These are phyloP conservation scores for Candida tammaniensis DNA, from an alignment of 805 yeast species.

Conservation along the genomic window DNA sequence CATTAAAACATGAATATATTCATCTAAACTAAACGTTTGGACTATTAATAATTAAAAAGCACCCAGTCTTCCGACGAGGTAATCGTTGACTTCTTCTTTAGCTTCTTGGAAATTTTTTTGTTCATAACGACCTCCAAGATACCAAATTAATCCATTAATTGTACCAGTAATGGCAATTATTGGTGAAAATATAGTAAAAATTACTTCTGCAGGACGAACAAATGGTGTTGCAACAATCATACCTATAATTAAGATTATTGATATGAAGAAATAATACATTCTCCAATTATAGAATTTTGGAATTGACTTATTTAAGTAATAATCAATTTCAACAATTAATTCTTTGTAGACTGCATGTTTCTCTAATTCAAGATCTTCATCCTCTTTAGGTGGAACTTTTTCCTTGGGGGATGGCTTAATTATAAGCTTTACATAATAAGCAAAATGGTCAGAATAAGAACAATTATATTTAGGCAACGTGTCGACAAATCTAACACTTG, in stretches of 20 bases:
- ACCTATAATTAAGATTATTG: slow-evolving; percentile 31
- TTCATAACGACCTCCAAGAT: slow-evolving; percentile 79
- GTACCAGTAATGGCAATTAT: slow-evolving; percentile 63
- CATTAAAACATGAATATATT: too few species aligned
- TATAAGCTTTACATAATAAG: slow-evolving; percentile 45
- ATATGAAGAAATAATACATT: slow-evolving; percentile 55
- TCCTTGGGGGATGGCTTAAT: too few species aligned
- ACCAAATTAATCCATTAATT: slow-evolving; percentile 74
- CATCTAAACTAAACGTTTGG: too few species aligned
- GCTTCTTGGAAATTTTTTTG: slow-evolving; percentile 75
- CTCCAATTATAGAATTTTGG: slow-evolving; percentile 66
- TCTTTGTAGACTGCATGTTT: slow-evolving; percentile 4
- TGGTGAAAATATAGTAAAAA: slow-evolving; percentile 57
- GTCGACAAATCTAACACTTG: slow-evolving; percentile 75
- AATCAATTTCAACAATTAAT: slow-evolving; percentile 21
- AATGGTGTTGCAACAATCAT: slow-evolving; percentile 45
- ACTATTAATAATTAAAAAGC: neutral
- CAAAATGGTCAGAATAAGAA: slow-evolving; percentile 92
- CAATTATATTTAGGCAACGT: slow-evolving; percentile 51
- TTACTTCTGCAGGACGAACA: slow-evolving; percentile 24
- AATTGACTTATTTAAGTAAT: slow-evolving; percentile 48
- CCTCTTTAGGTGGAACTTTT: slow-evolving; percentile 4
- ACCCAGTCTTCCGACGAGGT: too few species aligned
- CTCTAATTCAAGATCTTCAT: slow-evolving; percentile 6
- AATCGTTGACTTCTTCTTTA: slow-evolving; percentile 65